Conservation (phyloP, 306 rosid species). For the Vigna mungo region DNA sequence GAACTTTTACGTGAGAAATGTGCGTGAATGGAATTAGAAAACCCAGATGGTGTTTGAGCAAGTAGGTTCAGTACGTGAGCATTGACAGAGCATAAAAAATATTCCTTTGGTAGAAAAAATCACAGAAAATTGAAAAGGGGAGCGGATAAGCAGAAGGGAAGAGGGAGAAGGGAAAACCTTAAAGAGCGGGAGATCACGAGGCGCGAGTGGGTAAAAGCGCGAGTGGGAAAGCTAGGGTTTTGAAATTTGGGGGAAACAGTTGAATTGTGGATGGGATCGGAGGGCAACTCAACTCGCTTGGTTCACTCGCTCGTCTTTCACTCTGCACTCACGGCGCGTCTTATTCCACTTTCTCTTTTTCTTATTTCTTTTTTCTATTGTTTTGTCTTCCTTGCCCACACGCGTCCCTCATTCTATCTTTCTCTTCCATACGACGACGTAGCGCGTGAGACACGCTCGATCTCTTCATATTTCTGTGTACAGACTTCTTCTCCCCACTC, state of each 20-base stretch:
- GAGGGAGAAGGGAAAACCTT: conserved; percentile 38
- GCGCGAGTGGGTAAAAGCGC: conserved; percentile 61
- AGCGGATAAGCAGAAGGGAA: neutral
- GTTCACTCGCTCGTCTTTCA: conserved; percentile 51
- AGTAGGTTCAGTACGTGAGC: neutral
- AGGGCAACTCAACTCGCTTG: conserved; percentile 58
- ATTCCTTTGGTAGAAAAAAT: neutral
- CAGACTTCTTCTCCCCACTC: conserved; percentile 10
- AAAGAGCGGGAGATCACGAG: conserved; percentile 45
- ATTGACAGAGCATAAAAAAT: conserved; percentile 32
- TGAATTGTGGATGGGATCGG: conserved; percentile 51
- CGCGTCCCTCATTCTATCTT: conserved; percentile 34
- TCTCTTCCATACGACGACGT: conserved; percentile 25
- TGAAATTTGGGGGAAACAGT: conserved; percentile 47
- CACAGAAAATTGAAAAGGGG: neutral
- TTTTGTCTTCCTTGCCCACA: conserved; percentile 29
- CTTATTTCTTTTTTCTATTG: neutral
- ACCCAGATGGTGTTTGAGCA: conserved; percentile 19
- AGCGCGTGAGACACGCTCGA: conserved; percentile 46
- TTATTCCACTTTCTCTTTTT: neutral
- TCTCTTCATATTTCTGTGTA: neutral
- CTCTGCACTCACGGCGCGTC: conserved; percentile 57
- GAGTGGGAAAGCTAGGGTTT: conserved; percentile 62
- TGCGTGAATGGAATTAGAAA: conserved; percentile 13
- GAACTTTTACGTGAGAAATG: neutral